Evolutionary conservation across 768 basidiomycete genomes (phyloP).

Genomic region (Agrocybe chaxingu): DNA sequence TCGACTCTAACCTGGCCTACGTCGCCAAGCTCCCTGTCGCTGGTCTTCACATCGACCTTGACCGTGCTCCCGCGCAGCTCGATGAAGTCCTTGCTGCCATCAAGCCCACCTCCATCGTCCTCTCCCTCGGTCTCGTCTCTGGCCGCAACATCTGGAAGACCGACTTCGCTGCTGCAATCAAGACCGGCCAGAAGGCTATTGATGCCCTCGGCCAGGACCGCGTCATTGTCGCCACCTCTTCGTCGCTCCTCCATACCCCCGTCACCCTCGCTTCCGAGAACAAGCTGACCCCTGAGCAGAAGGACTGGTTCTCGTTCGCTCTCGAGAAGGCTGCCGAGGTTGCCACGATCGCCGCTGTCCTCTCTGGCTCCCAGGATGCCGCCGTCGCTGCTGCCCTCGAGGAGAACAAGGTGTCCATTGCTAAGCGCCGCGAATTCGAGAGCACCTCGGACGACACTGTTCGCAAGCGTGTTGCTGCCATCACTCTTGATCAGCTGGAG

Average conservation of each 20-base stretch:
- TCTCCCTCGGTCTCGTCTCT: constrained; percentile 95
- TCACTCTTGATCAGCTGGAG: constrained; percentile 81
- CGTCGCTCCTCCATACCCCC: constrained; percentile 97
- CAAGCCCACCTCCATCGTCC: constrained; percentile 74
- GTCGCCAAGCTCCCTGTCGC: constrained; percentile 89
- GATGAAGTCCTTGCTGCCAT: constrained; percentile 77
- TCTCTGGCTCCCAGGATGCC: constrained; percentile 82
- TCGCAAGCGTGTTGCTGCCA: constrained; percentile 90
- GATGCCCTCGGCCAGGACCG: constrained; percentile 80
- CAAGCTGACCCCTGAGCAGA: constrained; percentile 83
- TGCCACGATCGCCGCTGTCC: constrained; percentile 76
- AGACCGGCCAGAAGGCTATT: constrained; percentile 80
- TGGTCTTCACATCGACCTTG: constrained; percentile 95
- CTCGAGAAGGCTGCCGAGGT: constrained; percentile 94
- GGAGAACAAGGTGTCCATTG: constrained; percentile 86
- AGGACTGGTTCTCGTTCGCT: constrained; percentile 99
- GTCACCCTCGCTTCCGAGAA: constrained; percentile 93
- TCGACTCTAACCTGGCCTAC: constrained; percentile 87
- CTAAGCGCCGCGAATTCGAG: constrained; percentile 94
- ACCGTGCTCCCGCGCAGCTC: constrained; percentile 90
- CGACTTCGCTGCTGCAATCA: constrained; percentile 82
- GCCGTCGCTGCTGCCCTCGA: constrained; percentile 72
- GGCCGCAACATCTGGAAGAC: constrained; percentile 99
- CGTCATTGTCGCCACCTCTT: constrained; percentile 93
- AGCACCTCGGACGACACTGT: constrained; percentile 89